Evolutionary conservation across 148 eudicot species (phyloP), one percentile per base, ranked within the genome.

Genomic region (Vaccinium darrowii): DNA sequence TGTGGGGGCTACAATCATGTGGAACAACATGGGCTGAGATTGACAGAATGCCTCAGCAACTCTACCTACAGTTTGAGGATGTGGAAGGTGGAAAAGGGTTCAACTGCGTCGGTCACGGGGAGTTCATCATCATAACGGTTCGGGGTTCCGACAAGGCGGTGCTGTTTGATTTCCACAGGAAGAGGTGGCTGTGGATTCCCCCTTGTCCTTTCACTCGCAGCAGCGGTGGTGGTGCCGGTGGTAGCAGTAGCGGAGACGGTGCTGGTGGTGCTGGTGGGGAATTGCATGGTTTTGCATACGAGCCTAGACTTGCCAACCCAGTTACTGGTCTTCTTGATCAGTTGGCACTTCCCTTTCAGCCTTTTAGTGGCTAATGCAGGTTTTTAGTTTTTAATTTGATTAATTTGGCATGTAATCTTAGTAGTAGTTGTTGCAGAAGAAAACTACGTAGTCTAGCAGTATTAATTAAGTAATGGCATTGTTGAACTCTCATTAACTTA

Each of bases 41-140:
- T 0, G 99, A 95, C 87, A 87, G 99, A 80, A 97, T 97, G 99
- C 99, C 99, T 0, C 98, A 93, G 81, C 98, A 91, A 74, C 85
- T 97, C 56, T 97, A 90, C 39, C 80, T 82, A 0, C 98, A 95
- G 86, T 95, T 97, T 54, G 93, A 88, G 79, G 93, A 93, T 54
- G 71, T 88, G 3, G 99, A 97, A 54, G 85, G 85, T 3, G 95
- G 94, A 0, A 81, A 89, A 69, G 99, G 99, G 82, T 96, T 96
- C 77, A 83, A 88, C 52, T 94, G 97, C 53, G 95, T 94, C 7
- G 99, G 94, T 1, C 90, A 93, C 74, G 98, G 98, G 0, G 95
- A 94, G 86, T 94, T 92, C 52, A 87, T 94, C 27, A 86, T 94
- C 47, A 88, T 97, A 3, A 71, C 90, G 82, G 86, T 95, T 13